Evolutionary conservation across 2,329 filamentous ascomycete species (phyloP), one percentile per base, ranked within the genome.

Genomic region (Cladosporium sp.): DNA sequence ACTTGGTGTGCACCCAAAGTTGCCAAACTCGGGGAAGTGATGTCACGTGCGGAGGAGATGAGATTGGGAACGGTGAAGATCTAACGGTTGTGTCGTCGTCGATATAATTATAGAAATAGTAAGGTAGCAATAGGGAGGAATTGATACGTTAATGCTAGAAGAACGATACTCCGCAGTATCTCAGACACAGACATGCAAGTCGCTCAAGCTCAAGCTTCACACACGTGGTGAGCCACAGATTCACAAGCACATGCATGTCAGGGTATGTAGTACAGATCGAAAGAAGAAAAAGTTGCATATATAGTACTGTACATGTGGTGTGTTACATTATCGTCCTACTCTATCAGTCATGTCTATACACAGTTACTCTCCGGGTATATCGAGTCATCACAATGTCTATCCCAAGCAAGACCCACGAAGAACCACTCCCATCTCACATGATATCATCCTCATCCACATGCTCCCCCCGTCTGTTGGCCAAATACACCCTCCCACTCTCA

Each of bases 401-500:
- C 22, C 22, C 9, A 27, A 4, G 22, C 22, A 9, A 27, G 22
- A 27, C 22, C 22, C 4, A 5, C 22, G 22, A 27, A n/a, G n/a
- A 27, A 27, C 22, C 22, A 27, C 9, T n/a, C n/a, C 22, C 22
- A 27, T 27, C 22, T 34, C 32, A 58, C 42, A 54, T 44, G 3
- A 61, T 43, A 32, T 63, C 56, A 27, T 66, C 61, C 7, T 57
- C 68, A 44, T 71, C 63, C 2, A 73, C 56, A 7, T 62, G 54
- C 24, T 73, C 71, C 3, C 73, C 74, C 53, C 73, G 63, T 54
- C 73, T 60, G 7, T 61, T 62, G 2, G 74, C 74, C 34, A 78
- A 53, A 56, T 71, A 77, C 8, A 76, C 67, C 63, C 89, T 84
- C 8, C 87, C 85, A 56, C 84, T 84, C 68, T 96, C 90, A 69